These are phyloP conservation scores for Juglanconis sp. DNA, from an alignment of 2,329 filamentous ascomycete species.

Conservation along the genomic window DNA sequence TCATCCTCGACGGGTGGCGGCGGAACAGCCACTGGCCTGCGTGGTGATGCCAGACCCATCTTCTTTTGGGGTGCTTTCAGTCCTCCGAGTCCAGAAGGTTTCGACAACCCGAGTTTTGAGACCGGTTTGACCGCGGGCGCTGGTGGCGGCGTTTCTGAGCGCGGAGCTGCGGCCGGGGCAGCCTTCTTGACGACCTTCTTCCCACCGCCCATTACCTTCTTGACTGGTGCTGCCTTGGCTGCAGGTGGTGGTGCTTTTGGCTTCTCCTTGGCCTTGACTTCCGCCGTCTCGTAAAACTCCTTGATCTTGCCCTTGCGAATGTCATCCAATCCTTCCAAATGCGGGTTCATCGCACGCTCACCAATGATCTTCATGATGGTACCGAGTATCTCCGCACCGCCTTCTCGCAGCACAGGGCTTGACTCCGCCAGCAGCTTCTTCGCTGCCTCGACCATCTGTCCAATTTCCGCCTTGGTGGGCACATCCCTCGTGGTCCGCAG, in stretches of 20 bases:
- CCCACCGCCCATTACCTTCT: conserved; percentile 45
- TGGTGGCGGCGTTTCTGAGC: conserved; percentile 47
- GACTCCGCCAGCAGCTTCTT: conserved; percentile 91
- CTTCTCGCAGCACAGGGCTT: conserved; percentile 78
- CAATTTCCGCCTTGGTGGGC: conserved; percentile 79
- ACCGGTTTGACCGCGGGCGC: conserved; percentile 53
- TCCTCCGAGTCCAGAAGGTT: conserved; percentile 49
- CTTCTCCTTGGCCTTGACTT: conserved; percentile 88
- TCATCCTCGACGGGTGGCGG: conserved; percentile 44
- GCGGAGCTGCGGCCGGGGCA: conserved; percentile 28
- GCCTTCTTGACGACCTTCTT: conserved; percentile 52
- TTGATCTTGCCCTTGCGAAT: conserved; percentile 95
- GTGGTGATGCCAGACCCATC: conserved; percentile 48
- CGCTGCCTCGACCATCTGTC: conserved; percentile 77
- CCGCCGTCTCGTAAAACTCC: conserved; percentile 79
- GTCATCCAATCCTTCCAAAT: conserved; percentile 89
- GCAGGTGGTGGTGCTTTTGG: conserved; percentile 74
- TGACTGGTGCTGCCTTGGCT: conserved; percentile 47
- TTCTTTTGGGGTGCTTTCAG: conserved; percentile 61
- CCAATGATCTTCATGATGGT: conserved; percentile 99
- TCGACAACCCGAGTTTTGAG: conserved; percentile 55
- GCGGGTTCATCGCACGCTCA: conserved; percentile 89
- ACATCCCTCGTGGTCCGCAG: conserved; percentile 79
- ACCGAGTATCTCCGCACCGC: conserved; percentile 87
- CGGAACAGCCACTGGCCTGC: conserved; percentile 47